Evolutionary conservation across 495 filamentous ascomycete species (phyloP).

Genomic region (Hypoxylon subgilvum): DNA sequence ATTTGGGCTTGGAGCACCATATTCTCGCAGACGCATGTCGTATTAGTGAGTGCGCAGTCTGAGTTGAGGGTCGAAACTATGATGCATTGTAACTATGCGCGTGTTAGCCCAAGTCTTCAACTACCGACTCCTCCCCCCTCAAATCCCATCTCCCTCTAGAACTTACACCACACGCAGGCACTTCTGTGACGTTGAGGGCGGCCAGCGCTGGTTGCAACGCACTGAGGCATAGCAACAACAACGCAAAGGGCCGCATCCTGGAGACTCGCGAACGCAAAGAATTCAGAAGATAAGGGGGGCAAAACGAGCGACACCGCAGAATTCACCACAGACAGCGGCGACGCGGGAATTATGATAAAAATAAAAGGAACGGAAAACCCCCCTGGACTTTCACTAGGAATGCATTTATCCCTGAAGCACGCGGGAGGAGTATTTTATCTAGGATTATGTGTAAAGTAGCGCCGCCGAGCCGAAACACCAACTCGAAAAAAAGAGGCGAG

Average conservation of each 20-base stretch:
- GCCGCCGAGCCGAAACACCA: neutral
- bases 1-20: slow-evolving; percentile 31
- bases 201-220: slow-evolving; percentile 34
- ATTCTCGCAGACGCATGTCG: slow-evolving; percentile 44
- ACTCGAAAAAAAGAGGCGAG: slow-evolving; percentile 5
- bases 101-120: slow-evolving; percentile 15
- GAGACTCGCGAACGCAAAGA: slow-evolving; percentile 8
- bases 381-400: slow-evolving; percentile 12
- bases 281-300: neutral
- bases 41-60: slow-evolving; percentile 38
- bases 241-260: slow-evolving; percentile 28
- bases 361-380: slow-evolving; percentile 24
- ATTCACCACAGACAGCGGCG: neutral
- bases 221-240: slow-evolving; percentile 28
- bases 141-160: neutral
- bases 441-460: neutral
- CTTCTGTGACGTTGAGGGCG: slow-evolving; percentile 24
- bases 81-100: slow-evolving; percentile 26
- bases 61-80: slow-evolving; percentile 27
- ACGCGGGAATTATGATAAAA: slow-evolving; percentile 11
- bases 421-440: neutral
- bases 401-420: neutral
- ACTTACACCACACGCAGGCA: slow-evolving; percentile 35
- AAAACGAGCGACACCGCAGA: slow-evolving; percentile 29
- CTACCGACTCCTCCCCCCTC: neutral